phyloP scores from a whole-genome alignment of 495 filamentous ascomycete species.

The Penicillium riverlandense region DNA sequence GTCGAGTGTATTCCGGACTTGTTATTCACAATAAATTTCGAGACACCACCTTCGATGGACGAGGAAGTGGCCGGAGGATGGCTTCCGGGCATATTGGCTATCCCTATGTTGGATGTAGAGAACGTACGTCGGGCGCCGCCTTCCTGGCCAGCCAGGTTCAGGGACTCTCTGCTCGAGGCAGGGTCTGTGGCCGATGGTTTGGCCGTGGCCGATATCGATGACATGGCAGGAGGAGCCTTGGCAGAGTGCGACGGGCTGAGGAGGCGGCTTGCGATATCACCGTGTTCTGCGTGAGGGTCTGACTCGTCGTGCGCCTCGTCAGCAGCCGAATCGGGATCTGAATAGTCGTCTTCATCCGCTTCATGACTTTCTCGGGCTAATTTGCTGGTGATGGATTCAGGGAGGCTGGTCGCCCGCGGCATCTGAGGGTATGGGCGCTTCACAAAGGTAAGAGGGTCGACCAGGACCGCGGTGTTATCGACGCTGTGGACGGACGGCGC shows the following conservation, averaged over 20 bases:
- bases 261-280: constrained; percentile 33
- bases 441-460: constrained; percentile 42
- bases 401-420: constrained; percentile 38
- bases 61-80: constrained; percentile 33
- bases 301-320: constrained; percentile 16
- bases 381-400: constrained; percentile 32
- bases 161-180: constrained; percentile 25
- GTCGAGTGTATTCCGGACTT: constrained; percentile 23
- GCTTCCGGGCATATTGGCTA: constrained; percentile 21
- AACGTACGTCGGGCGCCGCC: constrained; percentile 28
- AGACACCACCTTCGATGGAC: constrained; percentile 43
- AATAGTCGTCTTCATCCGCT: constrained; percentile 4
- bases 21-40: constrained; percentile 35
- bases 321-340: constrained; percentile 10
- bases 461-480: constrained; percentile 32
- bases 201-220: constrained; percentile 40
- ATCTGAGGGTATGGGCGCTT: constrained; percentile 41
- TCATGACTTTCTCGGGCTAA: constrained; percentile 19
- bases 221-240: constrained; percentile 43
- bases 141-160: constrained; percentile 28
- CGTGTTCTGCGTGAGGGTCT: constrained; percentile 18
- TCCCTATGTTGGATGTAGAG: constrained; percentile 19
- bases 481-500: constrained; percentile 33
- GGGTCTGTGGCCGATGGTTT: constrained; percentile 26
- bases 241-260: constrained; percentile 34